phyloP scores from a whole-genome alignment of 495 filamentous ascomycete species.

The Podospora australis region DNA sequence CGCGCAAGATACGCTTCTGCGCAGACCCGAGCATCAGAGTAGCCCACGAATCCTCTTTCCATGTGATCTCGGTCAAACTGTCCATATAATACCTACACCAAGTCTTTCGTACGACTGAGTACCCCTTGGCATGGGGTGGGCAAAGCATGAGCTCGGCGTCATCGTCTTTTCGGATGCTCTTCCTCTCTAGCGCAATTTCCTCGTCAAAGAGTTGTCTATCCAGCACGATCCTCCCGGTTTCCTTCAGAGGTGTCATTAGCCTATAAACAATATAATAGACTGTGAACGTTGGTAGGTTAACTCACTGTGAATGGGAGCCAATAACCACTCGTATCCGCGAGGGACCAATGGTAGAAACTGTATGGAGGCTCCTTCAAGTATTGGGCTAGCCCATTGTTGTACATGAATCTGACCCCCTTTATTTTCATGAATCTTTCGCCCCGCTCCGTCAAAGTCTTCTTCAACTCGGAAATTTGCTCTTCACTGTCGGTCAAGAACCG shows the following conservation, averaged over 20 bases:
- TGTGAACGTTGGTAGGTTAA: not conserved
- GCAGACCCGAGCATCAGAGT: conserved; percentile 68
- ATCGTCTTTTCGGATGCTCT: conserved; percentile 21
- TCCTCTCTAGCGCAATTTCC: conserved; percentile 19
- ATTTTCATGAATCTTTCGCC: not conserved
- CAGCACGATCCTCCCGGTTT: not conserved
- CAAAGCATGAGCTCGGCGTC: conserved; percentile 30
- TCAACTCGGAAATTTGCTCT: not conserved
- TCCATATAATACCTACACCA: conserved; percentile 80
- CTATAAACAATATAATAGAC: not conserved
- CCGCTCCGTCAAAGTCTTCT: not conserved
- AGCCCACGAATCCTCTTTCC: conserved; percentile 71
- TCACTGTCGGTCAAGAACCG: not conserved
- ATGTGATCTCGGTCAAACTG: conserved; percentile 49
- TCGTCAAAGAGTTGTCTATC: conserved; percentile 23
- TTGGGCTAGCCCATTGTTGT: not conserved
- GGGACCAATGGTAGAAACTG: not conserved
- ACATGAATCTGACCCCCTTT: not conserved
- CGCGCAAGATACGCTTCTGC: conserved; percentile 76
- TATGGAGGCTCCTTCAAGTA: not conserved
- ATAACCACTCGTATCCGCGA: not conserved
- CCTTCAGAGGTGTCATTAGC: not conserved
- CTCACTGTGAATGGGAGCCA: conserved; percentile 2
- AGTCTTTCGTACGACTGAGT: conserved; percentile 72
- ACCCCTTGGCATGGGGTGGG: conserved; percentile 63